Evolutionary conservation across 2,329 filamentous ascomycete species (phyloP), one percentile per base, ranked within the genome.

Genomic region (Aspergillus quadrilineatus): DNA sequence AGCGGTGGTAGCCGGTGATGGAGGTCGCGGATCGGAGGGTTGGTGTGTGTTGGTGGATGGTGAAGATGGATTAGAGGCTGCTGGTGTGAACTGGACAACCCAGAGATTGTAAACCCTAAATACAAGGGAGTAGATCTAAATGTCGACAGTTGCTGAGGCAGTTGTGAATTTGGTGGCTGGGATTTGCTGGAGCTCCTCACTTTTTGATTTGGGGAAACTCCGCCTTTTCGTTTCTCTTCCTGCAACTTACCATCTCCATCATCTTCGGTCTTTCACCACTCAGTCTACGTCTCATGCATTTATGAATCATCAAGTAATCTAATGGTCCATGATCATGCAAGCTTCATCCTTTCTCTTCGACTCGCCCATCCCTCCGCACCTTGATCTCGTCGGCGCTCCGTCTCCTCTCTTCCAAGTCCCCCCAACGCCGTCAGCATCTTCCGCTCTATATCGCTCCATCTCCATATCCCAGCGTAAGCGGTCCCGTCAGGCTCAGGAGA

Each of bases 41-140:
- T 95, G 90, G 89, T 96, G 91, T 74, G 88, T 96, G 26, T 79
- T 96, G 44, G 89, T 95, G 9, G 90, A 96, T 73, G 91, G 91
- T 0, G 89, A 92, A 37, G 80, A 76, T 42, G 73, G 71, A 47
- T 64, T 79, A 58, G 64, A 65, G 79, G 85, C 59, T 80, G 90
- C 70, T 73, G 90, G 66, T 78, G 89, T 75, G 39, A 60, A 71
- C 46, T 77, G 76, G 73, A 72, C 71, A 26, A 70, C 67, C 53
- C 75, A 78, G 64, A 73, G 72, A 63, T 62, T 78, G 63, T 78
- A 65, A 52, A 39, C n/a, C 29, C 30, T 26, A 30, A 22, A 14
- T 29, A 14, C 6, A 50, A 28, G 15, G 37, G 17, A 17, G 8
- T 32, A 29, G 28, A 26, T 12, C 15, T 29, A 22, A 12, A 22